phyloP scores from a whole-genome alignment of 768 basidiomycete species.

The Russula olivacea region DNA sequence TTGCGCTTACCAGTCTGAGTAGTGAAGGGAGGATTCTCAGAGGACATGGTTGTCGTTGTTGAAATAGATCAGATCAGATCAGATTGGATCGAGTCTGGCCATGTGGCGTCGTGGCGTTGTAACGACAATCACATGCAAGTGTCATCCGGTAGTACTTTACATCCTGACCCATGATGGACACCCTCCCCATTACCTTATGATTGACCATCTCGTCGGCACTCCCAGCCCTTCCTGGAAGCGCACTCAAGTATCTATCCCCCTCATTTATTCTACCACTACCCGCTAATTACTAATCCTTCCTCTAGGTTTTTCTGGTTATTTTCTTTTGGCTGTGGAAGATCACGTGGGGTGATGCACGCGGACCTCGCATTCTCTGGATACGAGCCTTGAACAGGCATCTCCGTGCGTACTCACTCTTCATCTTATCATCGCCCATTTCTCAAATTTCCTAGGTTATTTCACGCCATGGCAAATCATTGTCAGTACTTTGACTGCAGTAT shows the following conservation, averaged over 20 bases:
- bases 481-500: constrained; percentile 77
- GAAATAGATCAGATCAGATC: background rate
- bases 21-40: constrained; percentile 34
- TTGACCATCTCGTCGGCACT: constrained; percentile 86
- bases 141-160: background rate
- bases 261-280: background rate
- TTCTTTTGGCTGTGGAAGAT: constrained; percentile 90
- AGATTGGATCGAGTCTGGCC: background rate
- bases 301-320: constrained; percentile 82
- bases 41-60: background rate
- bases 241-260: constrained; percentile 54
- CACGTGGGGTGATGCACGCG: constrained; percentile 51
- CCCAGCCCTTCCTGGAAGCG: constrained; percentile 90
- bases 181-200: constrained; percentile 47
- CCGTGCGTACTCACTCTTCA: constrained; percentile 39
- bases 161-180: background rate
- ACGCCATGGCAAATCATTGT: constrained; percentile 96
- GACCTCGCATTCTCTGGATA: constrained; percentile 64
- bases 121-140: background rate
- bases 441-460: constrained; percentile 50
- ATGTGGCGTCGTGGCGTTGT: background rate
- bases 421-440: background rate
- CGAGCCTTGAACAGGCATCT: constrained; percentile 52
- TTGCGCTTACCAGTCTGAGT: constrained; percentile 43
- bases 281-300: constrained; percentile 12